phyloP scores from a whole-genome alignment of 805 yeast genomes.

The Sugiyamaella chiloensis region DNA sequence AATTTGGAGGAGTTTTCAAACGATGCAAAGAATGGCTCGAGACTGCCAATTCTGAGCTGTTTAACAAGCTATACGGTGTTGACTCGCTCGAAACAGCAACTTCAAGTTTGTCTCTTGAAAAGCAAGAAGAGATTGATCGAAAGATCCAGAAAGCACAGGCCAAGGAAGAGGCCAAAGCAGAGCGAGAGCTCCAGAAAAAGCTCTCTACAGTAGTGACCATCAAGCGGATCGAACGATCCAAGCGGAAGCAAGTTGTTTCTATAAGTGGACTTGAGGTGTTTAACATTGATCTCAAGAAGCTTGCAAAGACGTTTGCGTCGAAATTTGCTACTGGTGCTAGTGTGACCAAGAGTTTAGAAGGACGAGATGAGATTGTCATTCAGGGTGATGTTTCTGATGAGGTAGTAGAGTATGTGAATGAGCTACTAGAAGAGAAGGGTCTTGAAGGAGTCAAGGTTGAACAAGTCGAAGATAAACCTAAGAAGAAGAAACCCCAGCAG shows the following conservation, averaged over 20 bases:
- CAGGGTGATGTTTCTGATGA: conserved; percentile 96
- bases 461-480: conserved; percentile 76
- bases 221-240: conserved; percentile 85
- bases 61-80: conserved; percentile 52
- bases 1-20: conserved; percentile 76
- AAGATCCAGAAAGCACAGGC: conserved; percentile 82
- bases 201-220: conserved; percentile 76
- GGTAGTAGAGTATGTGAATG: conserved; percentile 71
- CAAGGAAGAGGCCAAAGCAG: conserved; percentile 64
- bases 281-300: conserved; percentile 83
- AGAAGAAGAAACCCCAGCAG: conserved; percentile 47
- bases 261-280: conserved; percentile 85
- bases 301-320: conserved; percentile 88
- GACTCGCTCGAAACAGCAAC: conserved; percentile 49
- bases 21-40: conserved; percentile 83
- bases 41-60: conserved; percentile 56
- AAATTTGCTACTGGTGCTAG: conserved; percentile 96
- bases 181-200: conserved; percentile 75
- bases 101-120: conserved; percentile 59
- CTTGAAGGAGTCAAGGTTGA: conserved; percentile 84
- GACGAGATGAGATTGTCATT: conserved; percentile 84
- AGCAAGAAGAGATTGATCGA: conserved; percentile 76
- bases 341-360: conserved; percentile 84
- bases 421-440: conserved; percentile 75
- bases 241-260: conserved; percentile 82